Evolutionary conservation across 805 yeast genomes (phyloP).

Genomic region (Hanseniaspora lindneri): DNA sequence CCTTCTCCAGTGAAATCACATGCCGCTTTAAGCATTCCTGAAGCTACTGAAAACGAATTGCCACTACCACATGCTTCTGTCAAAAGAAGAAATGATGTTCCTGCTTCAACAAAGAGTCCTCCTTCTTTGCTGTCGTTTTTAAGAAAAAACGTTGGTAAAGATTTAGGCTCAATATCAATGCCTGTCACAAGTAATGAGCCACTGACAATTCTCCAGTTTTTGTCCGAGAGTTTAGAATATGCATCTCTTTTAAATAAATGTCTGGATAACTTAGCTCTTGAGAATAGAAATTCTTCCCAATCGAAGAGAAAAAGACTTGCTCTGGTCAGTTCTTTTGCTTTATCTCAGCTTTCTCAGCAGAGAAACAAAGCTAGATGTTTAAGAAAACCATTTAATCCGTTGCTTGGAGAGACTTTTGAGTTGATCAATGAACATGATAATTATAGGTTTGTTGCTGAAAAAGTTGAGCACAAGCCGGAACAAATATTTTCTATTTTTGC

Average conservation of each 20-base stretch:
- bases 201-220: slow-evolving; percentile 62
- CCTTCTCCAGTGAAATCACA: neutral
- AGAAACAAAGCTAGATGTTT: slow-evolving; percentile 63
- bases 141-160: slow-evolving; percentile 87
- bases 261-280: neutral
- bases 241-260: slow-evolving; percentile 45
- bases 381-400: slow-evolving; percentile 90
- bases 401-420: slow-evolving; percentile 88
- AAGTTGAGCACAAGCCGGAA: slow-evolving; percentile 78
- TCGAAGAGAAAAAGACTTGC: slow-evolving; percentile 48
- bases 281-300: slow-evolving; percentile 28
- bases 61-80: slow-evolving; percentile 53
- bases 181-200: slow-evolving; percentile 95
- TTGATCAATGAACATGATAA: slow-evolving; percentile 75
- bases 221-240: slow-evolving; percentile 73
- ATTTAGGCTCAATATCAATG: slow-evolving; percentile 72
- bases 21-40: slow-evolving; percentile 7
- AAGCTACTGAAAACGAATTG: slow-evolving; percentile 24
- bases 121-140: slow-evolving; percentile 71
- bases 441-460: slow-evolving; percentile 65
- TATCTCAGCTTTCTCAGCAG: slow-evolving; percentile 56
- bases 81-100: slow-evolving; percentile 47
- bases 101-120: slow-evolving; percentile 52
- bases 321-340: slow-evolving; percentile 67
- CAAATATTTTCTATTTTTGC: slow-evolving; percentile 64